These are phyloP conservation scores for Cytospora piceae DNA, from an alignment of 2,329 filamentous ascomycete genomes.

Conservation along the genomic window DNA sequence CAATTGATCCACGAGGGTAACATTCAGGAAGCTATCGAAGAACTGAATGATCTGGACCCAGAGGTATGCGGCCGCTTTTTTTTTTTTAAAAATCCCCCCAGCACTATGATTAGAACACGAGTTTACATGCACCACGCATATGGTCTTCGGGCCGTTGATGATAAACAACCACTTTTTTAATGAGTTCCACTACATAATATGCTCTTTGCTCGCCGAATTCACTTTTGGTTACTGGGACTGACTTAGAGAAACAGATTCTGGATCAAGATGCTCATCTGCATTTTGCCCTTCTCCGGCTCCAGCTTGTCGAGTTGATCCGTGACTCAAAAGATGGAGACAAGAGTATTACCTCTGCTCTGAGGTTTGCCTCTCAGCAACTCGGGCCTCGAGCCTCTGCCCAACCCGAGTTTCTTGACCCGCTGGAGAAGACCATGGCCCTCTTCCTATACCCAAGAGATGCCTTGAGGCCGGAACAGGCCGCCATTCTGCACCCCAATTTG, in stretches of 20 bases:
- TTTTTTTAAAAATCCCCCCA: slow-evolving; percentile 26
- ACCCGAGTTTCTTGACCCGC: slow-evolving; percentile 77
- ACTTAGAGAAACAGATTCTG: slow-evolving; percentile 67
- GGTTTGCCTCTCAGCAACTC: slow-evolving; percentile 85
- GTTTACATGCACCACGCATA: slow-evolving; percentile 99
- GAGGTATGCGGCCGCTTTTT: slow-evolving; percentile 62
- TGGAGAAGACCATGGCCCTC: slow-evolving; percentile 92
- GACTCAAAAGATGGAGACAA: slow-evolving; percentile 70
- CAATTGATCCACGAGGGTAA: slow-evolving; percentile 84
- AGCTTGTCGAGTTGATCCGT: slow-evolving; percentile 92
- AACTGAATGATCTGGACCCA: slow-evolving; percentile 86
- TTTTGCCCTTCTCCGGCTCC: slow-evolving; percentile 86
- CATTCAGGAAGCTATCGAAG: slow-evolving; percentile 82
- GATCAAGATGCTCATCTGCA: slow-evolving; percentile 83
- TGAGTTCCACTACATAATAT: slow-evolving; percentile 59
- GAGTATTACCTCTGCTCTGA: slow-evolving; percentile 72
- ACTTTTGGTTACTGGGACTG: slow-evolving; percentile 25
- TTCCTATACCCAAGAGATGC: slow-evolving; percentile 85
- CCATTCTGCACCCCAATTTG: slow-evolving; percentile 77
- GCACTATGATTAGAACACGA: slow-evolving; percentile 86
- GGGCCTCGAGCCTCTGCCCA: slow-evolving; percentile 85
- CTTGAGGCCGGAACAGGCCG: slow-evolving; percentile 74
- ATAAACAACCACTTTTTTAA: slow-evolving; percentile 74
- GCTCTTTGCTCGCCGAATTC: slow-evolving; percentile 39
- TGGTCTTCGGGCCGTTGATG: slow-evolving; percentile 85